Evolutionary conservation across 805 yeast species (phyloP), one percentile per base, ranked within the genome.

Genomic region (Nakazawaea ishiwadae): DNA sequence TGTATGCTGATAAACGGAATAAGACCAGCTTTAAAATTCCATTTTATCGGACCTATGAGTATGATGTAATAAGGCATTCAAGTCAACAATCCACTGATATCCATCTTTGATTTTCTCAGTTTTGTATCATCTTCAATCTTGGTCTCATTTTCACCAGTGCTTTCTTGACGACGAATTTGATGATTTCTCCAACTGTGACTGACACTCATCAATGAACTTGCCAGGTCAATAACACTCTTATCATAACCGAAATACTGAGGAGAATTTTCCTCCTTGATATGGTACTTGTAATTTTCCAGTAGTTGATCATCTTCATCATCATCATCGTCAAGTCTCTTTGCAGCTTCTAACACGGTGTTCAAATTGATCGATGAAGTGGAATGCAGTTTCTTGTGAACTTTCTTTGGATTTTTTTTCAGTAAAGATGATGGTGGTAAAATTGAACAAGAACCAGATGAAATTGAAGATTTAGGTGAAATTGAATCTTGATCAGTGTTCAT

Each of bases 31-130:
- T n/a, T n/a, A n/a, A n/a, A n/a, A n/a, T n/a, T n/a, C n/a, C n/a
- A n/a, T n/a, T n/a, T n/a, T n/a, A n/a, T n/a, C n/a, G n/a, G n/a
- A n/a, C n/a, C n/a, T n/a, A n/a, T n/a, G n/a, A n/a, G n/a, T n/a
- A n/a, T n/a, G n/a, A n/a, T n/a, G n/a, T n/a, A n/a, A n/a, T n/a
- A n/a, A n/a, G n/a, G n/a, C n/a, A 30, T 30, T 36, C 32, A 40
- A 12, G 32, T 30, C 19, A 40, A 40, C 14, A 40, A 35, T 5
- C 44, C 44, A 26, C 24, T 41, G 17, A 41, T 41, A 27, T 41
- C 36, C 44, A 42, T 42, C 38, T 40, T 40, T 23, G 26, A 23
- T 23, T 23, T 8, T 18, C 24, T 35, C 12, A 20, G 15, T 4
- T 27, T 18, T 5, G 8, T 15, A 5, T 16, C 19, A 15, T 29